Evolutionary conservation across 257 asterid genomes (phyloP), one percentile per base, ranked within the genome.

Genomic region (Capsicum baccatum): DNA sequence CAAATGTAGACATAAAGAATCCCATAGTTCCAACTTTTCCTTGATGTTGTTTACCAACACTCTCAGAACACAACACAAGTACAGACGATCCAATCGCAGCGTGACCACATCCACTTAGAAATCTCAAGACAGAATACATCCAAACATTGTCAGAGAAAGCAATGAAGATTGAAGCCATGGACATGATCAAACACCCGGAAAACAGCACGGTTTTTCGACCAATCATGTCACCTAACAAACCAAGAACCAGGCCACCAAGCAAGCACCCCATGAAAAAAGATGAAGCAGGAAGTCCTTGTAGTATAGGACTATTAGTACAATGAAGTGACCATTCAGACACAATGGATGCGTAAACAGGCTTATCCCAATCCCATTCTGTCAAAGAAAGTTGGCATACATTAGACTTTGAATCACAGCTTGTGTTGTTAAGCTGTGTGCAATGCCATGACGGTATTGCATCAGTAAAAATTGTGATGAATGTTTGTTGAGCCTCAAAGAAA

Each of bases 271-370:
- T 6, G 89, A 90, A 92, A 89, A 90, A 92, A 13, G 88, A 84
- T 33, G 96, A 90, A 3, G 94, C 84, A n/a, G 96, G 94, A 4
- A 92, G 87, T 37, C 90, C 92, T 2, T 74, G 66, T 52, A 91
- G 6, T 8, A 92, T 37, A 11, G 90, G 47, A 64, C 33, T 70
- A 14, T 83, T 68, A 3, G 82, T 74, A 37, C 96, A 91, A 33
- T 85, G 82, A 42, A 92, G 90, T 58, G 92, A 87, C 97, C 97
- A 92, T 83, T 90, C 91, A 4, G 94, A 90, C 9, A 90, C 16
- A 70, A 79, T 87, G 39, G 97, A 90, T 26, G 90, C 58, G 71
- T 54, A 9, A 1, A 82, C 82, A 2, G 93, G 92, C 52, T n/a
- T 19, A 37, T 86, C 91, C 94, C 92, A 91, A 0, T 78, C 50